phyloP scores from a whole-genome alignment of 1,284 basidiomycete species.

The Vanrija pseudolonga region DNA sequence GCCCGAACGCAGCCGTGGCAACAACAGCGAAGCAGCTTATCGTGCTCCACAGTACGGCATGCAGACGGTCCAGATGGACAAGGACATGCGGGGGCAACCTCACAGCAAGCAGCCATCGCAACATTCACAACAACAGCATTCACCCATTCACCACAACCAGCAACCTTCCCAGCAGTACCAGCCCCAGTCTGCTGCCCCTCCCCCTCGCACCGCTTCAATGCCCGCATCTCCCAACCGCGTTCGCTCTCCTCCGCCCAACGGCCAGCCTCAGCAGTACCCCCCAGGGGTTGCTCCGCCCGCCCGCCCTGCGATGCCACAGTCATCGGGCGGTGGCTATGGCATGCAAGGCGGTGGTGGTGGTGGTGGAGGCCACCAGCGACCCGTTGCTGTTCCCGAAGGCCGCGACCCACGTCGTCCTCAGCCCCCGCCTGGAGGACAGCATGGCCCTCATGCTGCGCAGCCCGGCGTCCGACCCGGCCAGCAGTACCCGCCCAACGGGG shows the following conservation, averaged over 20 bases:
- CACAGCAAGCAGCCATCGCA: conserved; percentile 20
- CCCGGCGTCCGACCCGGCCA: conserved; percentile 4
- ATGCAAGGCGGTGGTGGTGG: too few species aligned
- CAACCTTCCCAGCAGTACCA: conserved; percentile 6
- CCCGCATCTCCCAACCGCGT: conserved; percentile 7
- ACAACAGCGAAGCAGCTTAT: conserved; percentile 74
- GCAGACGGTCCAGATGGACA: conserved; percentile 86
- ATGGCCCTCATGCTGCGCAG: not conserved
- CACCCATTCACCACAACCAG: conserved; percentile 1
- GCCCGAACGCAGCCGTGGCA: conserved; percentile 45
- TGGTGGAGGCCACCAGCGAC: too few species aligned
- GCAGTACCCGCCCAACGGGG: conserved; percentile 4
- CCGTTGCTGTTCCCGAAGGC: too few species aligned
- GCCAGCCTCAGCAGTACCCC: conserved; percentile 11
- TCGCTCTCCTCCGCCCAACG: conserved; percentile 13
- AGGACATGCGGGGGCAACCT: conserved; percentile 54
- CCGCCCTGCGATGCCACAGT: not conserved
- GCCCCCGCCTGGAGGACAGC: conserved; percentile 9
- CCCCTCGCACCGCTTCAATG: conserved; percentile 12
- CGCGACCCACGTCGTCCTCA: conserved; percentile 1
- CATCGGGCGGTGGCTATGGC: not conserved
- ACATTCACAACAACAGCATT: conserved; percentile 3
- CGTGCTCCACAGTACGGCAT: conserved; percentile 86
- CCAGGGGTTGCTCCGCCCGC: conserved; percentile 14
- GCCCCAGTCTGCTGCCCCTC: conserved; percentile 4